These are phyloP conservation scores for Lathyrus oleraceus DNA, from an alignment of 306 rosid species.

Conservation along the genomic window DNA sequence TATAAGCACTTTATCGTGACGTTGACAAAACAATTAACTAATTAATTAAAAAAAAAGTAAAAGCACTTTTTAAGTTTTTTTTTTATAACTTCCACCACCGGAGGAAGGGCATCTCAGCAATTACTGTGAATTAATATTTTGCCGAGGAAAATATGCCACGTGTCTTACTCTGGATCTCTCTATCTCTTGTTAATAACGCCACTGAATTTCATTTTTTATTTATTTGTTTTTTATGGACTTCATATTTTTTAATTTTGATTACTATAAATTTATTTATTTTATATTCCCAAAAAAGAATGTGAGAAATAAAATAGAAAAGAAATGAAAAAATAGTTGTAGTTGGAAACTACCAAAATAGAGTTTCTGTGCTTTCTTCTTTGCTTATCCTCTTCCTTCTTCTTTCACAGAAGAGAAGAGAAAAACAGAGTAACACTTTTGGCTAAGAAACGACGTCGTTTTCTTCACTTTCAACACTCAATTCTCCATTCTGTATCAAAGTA, in stretches of 20 bases:
- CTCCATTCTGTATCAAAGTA: neutral
- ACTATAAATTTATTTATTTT: neutral
- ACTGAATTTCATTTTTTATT: constrained; percentile 13
- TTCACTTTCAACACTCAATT: constrained; percentile 12
- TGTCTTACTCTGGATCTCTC: constrained; percentile 45
- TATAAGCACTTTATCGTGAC: constrained; percentile 6
- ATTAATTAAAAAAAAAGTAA: neutral
- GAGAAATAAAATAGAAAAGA: neutral
- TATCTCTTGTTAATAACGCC: constrained; percentile 47
- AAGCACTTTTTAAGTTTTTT: neutral
- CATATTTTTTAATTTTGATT: neutral
- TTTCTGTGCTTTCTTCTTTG: constrained; percentile 33
- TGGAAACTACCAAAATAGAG: neutral
- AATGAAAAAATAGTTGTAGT: constrained; percentile 1
- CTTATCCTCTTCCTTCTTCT: constrained; percentile 53
- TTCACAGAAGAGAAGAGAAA: constrained; percentile 16
- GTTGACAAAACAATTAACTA: neutral
- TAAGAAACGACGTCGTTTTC: constrained; percentile 41
- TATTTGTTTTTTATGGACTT: neutral
- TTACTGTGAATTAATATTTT: neutral
- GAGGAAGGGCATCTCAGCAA: constrained; percentile 8
- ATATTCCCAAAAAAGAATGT: neutral
- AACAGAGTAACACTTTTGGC: constrained; percentile 1
- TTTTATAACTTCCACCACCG: too few species aligned
- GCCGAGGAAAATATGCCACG: constrained; percentile 54